A percentile compares a stretch with the other conserved stretches of the same genome.
Evolutionary conservation across 441 rosid genomes (phyloP).

Genomic region (Populus hybrid): DNA sequence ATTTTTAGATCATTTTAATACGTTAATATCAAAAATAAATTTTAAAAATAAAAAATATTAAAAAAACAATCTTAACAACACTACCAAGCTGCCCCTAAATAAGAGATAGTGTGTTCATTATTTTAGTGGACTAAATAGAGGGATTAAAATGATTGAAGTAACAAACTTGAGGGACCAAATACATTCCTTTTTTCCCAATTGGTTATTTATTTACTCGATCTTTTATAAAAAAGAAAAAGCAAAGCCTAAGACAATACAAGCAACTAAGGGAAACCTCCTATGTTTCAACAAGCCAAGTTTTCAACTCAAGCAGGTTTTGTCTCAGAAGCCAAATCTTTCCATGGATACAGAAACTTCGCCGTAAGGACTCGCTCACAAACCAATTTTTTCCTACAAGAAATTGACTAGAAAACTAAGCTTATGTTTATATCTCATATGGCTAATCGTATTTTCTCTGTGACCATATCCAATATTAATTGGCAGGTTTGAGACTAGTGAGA

Average conservation of each 20-base stretch:
- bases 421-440: neutral
- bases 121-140: neutral
- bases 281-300: neutral
- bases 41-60: neutral
- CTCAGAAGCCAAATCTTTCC: neutral
- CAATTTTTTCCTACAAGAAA: neutral
- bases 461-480: neutral
- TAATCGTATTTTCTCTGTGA: neutral
- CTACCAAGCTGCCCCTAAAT: neutral
- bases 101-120: neutral
- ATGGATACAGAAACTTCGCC: constrained; percentile 7
- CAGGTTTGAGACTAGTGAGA: constrained; percentile 69
- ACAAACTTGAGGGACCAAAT: neutral
- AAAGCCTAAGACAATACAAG: neutral
- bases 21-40: rapidly evolving
- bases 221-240: too few species aligned
- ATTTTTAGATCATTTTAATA: rapidly evolving
- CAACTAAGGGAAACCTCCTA: neutral
- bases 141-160: neutral
- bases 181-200: neutral
- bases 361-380: neutral
- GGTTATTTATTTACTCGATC: too few species aligned
- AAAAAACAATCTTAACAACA: neutral
- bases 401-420: neutral
- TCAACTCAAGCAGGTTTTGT: neutral